Conservation (phyloP, 208 protist genomes). For the Acanthamoeba castellanii region DNA sequence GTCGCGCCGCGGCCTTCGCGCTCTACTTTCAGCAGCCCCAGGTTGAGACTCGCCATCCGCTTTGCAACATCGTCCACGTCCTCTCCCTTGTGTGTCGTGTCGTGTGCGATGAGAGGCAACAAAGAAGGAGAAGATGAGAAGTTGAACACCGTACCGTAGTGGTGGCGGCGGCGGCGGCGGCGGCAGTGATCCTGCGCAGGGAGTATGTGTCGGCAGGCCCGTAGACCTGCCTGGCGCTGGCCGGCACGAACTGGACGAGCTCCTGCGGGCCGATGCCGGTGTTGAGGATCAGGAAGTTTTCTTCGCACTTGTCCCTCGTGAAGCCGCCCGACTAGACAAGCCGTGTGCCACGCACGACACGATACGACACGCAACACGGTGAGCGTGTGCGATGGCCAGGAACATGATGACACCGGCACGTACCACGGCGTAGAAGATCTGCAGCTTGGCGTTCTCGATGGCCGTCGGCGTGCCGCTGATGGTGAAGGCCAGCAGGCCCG, state of each 20-base stretch:
- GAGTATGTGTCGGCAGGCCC: background rate
- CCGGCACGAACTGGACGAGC: background rate
- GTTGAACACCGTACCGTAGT: background rate
- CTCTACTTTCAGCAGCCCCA: background rate
- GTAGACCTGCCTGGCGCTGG: background rate
- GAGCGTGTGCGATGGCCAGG: background rate
- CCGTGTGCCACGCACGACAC: background rate
- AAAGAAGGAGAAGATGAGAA: background rate
- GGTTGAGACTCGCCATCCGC: background rate
- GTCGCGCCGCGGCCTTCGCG: background rate
- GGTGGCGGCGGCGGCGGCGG: too few relatives aligned
- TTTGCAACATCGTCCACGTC: background rate
- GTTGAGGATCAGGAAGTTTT: background rate
- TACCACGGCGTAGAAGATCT: constrained; percentile 30
- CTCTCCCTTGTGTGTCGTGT: background rate
- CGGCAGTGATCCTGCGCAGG: background rate
- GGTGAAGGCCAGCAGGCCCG: background rate
- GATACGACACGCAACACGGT: background rate
- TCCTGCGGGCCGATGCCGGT: background rate
- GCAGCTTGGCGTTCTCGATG: constrained; percentile 22
- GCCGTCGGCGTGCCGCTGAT: constrained; percentile 17
- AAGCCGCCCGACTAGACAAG: background rate
- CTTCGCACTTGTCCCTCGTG: background rate
- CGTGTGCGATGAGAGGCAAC: background rate
- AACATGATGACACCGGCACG: background rate